Conservation (phyloP, 2,329 filamentous ascomycete genomes). For the Alternaria arborescens region DNA sequence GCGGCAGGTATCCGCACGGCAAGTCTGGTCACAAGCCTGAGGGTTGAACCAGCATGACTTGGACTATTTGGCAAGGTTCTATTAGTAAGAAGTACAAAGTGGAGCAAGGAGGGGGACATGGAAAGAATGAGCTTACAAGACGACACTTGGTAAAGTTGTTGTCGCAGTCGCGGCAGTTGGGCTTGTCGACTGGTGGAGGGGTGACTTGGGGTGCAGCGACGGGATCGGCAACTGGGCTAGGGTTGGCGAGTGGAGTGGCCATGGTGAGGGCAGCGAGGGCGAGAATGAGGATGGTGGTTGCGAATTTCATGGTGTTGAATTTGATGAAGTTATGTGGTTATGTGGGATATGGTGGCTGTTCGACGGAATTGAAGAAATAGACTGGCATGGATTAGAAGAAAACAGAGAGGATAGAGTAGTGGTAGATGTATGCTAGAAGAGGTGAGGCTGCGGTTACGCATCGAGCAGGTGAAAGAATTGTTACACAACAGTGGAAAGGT, state of each 20-base stretch:
- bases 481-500: background rate
- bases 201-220: background rate
- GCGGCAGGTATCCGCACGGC: background rate
- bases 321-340: background rate
- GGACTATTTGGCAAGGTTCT: background rate
- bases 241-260: background rate
- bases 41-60: constrained; percentile 1
- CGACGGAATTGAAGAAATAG: background rate
- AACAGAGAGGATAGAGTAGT: no score
- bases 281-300: background rate
- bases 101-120: no score
- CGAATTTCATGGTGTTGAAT: background rate
- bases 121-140: background rate
- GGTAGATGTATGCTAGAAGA: background rate
- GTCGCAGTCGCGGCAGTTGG: constrained; percentile 1
- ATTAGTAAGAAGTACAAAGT: background rate
- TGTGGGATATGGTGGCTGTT: background rate
- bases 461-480: background rate
- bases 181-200: background rate
- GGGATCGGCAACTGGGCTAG: background rate
- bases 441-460: background rate
- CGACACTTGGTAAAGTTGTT: background rate
- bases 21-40: background rate
- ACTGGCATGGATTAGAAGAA: background rate
- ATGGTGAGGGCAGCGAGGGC: background rate